phyloP scores from a whole-genome alignment of 257 asterid genomes.

The Primulina tabacum region DNA sequence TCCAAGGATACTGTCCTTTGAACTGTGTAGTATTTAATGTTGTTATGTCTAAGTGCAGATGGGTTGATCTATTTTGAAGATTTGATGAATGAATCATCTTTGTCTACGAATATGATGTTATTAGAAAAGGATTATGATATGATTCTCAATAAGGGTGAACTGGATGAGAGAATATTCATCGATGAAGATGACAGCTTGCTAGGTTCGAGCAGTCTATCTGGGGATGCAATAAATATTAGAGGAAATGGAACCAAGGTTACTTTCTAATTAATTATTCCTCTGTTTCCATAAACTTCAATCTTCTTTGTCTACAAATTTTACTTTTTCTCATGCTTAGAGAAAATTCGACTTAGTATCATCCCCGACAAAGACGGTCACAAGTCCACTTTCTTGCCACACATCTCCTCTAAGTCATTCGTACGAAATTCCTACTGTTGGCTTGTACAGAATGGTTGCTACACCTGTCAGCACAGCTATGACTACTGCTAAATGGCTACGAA shows the following conservation, averaged over 20 bases:
- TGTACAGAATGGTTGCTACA: constrained; percentile 64
- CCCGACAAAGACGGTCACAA: constrained; percentile 76
- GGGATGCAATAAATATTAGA: constrained; percentile 48
- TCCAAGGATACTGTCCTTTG: background rate
- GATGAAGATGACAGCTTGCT: constrained; percentile 81
- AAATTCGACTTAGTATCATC: constrained; percentile 68
- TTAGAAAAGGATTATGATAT: constrained; percentile 73
- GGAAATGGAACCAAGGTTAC: constrained; percentile 55
- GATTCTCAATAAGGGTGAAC: constrained; percentile 53
- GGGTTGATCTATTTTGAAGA: constrained; percentile 71
- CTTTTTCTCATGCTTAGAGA: constrained; percentile 48
- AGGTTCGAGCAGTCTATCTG: constrained; percentile 83
- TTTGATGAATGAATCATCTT: constrained; percentile 66
- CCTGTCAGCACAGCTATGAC: constrained; percentile 99
- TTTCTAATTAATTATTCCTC: constrained; percentile 12
- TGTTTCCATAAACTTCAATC: constrained; percentile 5
- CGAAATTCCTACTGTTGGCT: constrained; percentile 40
- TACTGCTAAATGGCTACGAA: constrained; percentile 90
- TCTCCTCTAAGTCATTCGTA: constrained; percentile 59
- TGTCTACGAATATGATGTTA: constrained; percentile 46
- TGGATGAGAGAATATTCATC: constrained; percentile 85
- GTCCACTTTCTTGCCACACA: constrained; percentile 71
- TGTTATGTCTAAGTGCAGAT: constrained; percentile 51
- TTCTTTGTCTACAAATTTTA: constrained; percentile 19
- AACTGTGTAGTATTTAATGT: too few species aligned